A percentile compares a stretch with the other conserved stretches of the same genome.
Conservation (phyloP, 768 basidiomycete species). For the Pholiota molesta region DNA sequence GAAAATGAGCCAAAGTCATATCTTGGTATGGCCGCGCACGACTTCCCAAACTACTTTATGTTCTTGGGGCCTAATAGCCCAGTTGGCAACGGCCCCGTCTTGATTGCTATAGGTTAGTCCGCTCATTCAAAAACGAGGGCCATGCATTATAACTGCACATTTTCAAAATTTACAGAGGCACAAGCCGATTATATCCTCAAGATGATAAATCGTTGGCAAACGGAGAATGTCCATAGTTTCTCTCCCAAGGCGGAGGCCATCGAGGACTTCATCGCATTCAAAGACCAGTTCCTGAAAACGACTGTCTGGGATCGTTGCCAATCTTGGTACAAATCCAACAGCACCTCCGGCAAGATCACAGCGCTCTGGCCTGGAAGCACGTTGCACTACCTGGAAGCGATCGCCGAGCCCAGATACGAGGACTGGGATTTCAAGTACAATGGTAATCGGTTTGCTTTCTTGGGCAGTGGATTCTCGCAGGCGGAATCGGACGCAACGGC, state of each 20-base stretch:
- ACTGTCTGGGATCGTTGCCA: slow-evolving; percentile 33
- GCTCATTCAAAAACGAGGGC: no score
- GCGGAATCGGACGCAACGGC: slow-evolving; percentile 31
- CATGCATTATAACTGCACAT: no score
- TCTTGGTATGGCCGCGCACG: slow-evolving; percentile 28
- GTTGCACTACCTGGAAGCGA: slow-evolving; percentile 32
- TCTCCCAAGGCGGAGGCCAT: slow-evolving; percentile 32
- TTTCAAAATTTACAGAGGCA: slow-evolving; percentile 22
- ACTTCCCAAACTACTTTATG: slow-evolving; percentile 35
- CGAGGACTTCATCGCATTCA: slow-evolving; percentile 31
- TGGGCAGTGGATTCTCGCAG: slow-evolving; percentile 33
- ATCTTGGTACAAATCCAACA: slow-evolving; percentile 33
- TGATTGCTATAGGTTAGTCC: slow-evolving; percentile 28
- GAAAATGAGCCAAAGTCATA: slow-evolving; percentile 29
- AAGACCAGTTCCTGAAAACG: slow-evolving; percentile 31
- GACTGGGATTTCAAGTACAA: slow-evolving; percentile 32
- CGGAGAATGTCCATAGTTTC: slow-evolving; percentile 35
- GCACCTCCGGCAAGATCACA: slow-evolving; percentile 27
- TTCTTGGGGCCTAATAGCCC: slow-evolving; percentile 33
- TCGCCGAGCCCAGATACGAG: slow-evolving; percentile 31
- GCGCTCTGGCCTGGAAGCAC: slow-evolving; percentile 36
- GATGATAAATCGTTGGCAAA: slow-evolving; percentile 31
- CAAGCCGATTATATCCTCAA: slow-evolving; percentile 34
- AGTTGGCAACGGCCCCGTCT: slow-evolving; percentile 31
- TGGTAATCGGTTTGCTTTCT: slow-evolving; percentile 32